Evolutionary conservation across 352 stramenopile species (phyloP), one percentile per base, ranked within the genome.

Genomic region (Pythium plurisporium): DNA sequence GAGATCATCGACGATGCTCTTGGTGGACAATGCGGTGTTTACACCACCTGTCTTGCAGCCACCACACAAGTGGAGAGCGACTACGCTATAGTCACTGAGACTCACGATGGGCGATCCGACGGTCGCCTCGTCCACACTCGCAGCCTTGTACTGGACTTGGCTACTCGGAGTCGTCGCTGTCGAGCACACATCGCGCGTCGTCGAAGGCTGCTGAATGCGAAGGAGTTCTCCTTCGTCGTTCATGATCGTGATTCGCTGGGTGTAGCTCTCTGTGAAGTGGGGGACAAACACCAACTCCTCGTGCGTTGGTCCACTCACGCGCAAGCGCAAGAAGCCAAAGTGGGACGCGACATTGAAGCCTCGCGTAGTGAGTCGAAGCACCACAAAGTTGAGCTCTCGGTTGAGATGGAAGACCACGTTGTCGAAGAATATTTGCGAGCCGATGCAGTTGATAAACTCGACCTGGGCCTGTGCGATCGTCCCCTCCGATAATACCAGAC

Each of bases 101-200:
- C 51, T 43, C 31, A 70, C 57, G 30, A 77, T 51, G 1, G 69
- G 69, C 33, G 62, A 42, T 3, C 69, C 65, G 1, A 51, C 64
- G 9, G 58, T 62, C 1, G 58, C 57, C 5, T 58, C 15, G 17
- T 49, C 27, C n/a, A 41, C n/a, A 4, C 12, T 19, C 7, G 26
- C 11, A 10, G 41, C 31, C 17, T 25, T 7, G 15, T 44, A 59
- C 20, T 27, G 37, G 30, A 59, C 22, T 3, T 25, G 42, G 29
- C 41, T 59, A 38, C 25, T 10, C 11, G 37, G 26, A 9, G 17
- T 26, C 5, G 17, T 7, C 15, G 17, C 12, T 4, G 44, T 38
- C 2, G 9, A 2, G 8, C 26, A 48, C 26, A 2, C 7, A 3
- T 15, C 27, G 37, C 3, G 19, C n/a, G 23, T 15, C 29, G 37